Evolutionary conservation across 768 basidiomycete species (phyloP).

Genomic region (Suillus ampliporus): DNA sequence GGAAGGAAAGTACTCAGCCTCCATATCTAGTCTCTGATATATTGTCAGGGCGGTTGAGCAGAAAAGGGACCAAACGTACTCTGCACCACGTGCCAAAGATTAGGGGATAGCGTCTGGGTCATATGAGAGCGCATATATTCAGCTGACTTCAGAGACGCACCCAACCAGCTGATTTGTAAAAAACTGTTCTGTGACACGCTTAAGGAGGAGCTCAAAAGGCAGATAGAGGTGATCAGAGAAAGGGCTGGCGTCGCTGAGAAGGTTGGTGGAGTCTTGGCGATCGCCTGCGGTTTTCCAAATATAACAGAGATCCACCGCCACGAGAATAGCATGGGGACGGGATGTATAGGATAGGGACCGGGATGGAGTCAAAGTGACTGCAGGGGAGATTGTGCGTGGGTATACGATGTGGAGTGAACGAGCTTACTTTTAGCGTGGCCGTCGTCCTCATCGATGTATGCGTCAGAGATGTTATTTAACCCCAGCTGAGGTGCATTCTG

Average conservation of each 20-base stretch:
- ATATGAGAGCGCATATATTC: conserved; percentile 19
- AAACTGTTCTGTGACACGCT: conserved; percentile 58
- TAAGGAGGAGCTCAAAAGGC: conserved; percentile 57
- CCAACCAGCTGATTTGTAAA: conserved; percentile 62
- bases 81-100: conserved; percentile 74
- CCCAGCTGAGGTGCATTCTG: conserved; percentile 69
- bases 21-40: conserved; percentile 61
- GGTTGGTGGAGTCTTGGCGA: conserved; percentile 34
- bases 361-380: conserved; percentile 49
- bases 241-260: conserved; percentile 46
- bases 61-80: conserved; percentile 43
- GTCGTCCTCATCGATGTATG: conserved; percentile 52
- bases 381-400: conserved; percentile 1
- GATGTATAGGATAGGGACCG: conserved; percentile 37
- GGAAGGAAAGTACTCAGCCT: conserved; percentile 52
- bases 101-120: conserved; percentile 71
- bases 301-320: conserved; percentile 47
- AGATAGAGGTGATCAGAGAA: conserved; percentile 62
- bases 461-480: conserved; percentile 59
- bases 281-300: conserved; percentile 38
- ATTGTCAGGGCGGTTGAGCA: conserved; percentile 8
- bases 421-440: conserved; percentile 47
- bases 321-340: conserved; percentile 37
- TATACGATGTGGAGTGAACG: not conserved
- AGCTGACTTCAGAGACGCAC: conserved; percentile 40